A percentile compares a stretch with the other conserved stretches of the same genome.
Evolutionary conservation across 495 filamentous ascomycete genomes (phyloP).

Genomic region (Pseudomonodictys pantanalensis): DNA sequence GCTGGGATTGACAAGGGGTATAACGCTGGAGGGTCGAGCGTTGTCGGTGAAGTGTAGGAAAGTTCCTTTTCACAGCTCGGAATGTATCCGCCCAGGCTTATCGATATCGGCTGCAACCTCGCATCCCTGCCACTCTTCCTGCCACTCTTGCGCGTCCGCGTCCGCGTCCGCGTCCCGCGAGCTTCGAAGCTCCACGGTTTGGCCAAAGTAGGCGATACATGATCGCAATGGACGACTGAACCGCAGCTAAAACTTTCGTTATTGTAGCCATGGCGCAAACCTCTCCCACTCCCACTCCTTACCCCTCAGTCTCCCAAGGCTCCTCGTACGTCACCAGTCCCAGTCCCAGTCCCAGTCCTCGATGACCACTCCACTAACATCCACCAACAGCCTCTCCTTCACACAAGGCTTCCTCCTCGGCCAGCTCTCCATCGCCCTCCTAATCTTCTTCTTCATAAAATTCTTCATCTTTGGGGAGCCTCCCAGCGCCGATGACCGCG

Average conservation of each 20-base stretch:
- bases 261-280: not conserved
- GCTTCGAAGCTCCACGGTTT: not conserved
- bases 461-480: conserved; percentile 99
- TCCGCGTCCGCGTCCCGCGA: not conserved
- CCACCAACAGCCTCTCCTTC: conserved; percentile 67
- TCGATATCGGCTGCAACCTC: not conserved
- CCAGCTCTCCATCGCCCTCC: conserved; percentile 83
- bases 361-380: conserved; percentile 7
- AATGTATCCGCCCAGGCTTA: not conserved
- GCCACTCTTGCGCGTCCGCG: too few species aligned
- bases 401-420: conserved; percentile 91
- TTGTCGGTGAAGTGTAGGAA: not conserved
- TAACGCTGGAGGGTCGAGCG: not conserved
- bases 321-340: conserved; percentile 29
- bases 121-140: too few species aligned
- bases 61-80: not conserved
- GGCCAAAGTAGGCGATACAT: not conserved
- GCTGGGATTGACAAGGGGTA: not conserved
- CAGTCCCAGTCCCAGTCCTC: not conserved
- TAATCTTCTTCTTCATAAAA: conserved; percentile 94
- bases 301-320: conserved; percentile 13
- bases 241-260: not conserved
- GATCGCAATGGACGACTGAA: not conserved
- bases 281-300: not conserved
- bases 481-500: conserved; percentile 73